These are phyloP conservation scores for Penicillium cosmopolitanum DNA, from an alignment of 495 filamentous ascomycete species.

Conservation along the genomic window DNA sequence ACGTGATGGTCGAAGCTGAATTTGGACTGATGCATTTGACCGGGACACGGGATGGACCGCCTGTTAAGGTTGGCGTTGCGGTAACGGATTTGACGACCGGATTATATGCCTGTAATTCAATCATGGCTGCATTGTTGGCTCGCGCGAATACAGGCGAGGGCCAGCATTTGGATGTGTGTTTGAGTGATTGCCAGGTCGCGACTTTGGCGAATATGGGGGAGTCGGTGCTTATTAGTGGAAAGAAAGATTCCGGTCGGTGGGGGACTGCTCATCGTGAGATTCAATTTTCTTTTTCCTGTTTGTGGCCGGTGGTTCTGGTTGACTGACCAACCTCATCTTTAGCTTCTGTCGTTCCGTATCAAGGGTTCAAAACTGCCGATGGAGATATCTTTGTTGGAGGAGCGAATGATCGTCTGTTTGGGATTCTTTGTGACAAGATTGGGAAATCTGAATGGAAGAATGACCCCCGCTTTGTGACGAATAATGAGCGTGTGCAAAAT, in stretches of 20 bases:
- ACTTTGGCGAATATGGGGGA: constrained; percentile 90
- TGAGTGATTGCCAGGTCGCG: constrained; percentile 92
- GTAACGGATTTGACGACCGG: constrained; percentile 94
- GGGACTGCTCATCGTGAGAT: constrained; percentile 87
- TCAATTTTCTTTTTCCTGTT: background rate
- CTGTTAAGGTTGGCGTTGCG: constrained; percentile 95
- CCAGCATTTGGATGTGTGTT: constrained; percentile 84
- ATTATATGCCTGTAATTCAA: constrained; percentile 84
- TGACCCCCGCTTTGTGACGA: constrained; percentile 72
- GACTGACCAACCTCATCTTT: constrained; percentile 8
- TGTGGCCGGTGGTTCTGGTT: background rate
- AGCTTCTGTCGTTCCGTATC: constrained; percentile 94
- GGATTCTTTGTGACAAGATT: constrained; percentile 78
- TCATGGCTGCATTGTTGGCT: constrained; percentile 85
- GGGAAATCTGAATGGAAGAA: constrained; percentile 74
- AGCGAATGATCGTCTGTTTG: constrained; percentile 88
- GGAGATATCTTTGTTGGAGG: constrained; percentile 88
- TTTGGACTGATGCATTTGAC: constrained; percentile 98
- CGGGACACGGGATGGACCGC: constrained; percentile 78
- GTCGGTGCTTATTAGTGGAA: constrained; percentile 81
- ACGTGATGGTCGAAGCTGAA: constrained; percentile 97
- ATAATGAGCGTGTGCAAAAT: constrained; percentile 77
- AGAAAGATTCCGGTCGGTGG: constrained; percentile 84
- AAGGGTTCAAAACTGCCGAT: constrained; percentile 83
- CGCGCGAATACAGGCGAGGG: constrained; percentile 69